phyloP scores from a whole-genome alignment of 768 basidiomycete species.

The Suillus luteus region DNA sequence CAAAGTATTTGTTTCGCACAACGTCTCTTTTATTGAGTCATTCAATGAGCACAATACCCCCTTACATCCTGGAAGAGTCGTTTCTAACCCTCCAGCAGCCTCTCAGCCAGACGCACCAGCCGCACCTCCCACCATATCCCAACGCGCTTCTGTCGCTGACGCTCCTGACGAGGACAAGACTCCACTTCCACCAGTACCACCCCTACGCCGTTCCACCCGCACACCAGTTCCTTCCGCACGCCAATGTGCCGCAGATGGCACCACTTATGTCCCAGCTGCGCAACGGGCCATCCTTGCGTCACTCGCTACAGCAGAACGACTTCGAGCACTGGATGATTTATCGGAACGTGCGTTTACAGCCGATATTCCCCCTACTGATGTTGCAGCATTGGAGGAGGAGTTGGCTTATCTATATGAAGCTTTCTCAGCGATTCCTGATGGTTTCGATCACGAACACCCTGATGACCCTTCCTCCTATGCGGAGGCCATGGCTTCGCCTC shows the following conservation, averaged over 20 bases:
- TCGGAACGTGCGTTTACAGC: too few relatives aligned
- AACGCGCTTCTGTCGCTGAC: too few relatives aligned
- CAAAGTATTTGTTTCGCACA: constrained; percentile 15
- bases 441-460: too few relatives aligned
- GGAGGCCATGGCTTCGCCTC: not conserved
- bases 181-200: too few relatives aligned
- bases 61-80: too few relatives aligned
- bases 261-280: not conserved
- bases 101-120: too few relatives aligned
- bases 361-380: too few relatives aligned
- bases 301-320: not conserved
- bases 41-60: not conserved
- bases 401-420: fast-evolving
- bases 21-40: constrained; percentile 26
- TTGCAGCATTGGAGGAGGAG: too few relatives aligned
- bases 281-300: not conserved
- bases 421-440: not conserved
- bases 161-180: too few relatives aligned
- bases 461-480: not conserved
- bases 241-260: not conserved
- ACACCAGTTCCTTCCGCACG: not conserved
- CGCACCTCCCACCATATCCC: too few relatives aligned
- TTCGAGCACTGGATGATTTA: too few relatives aligned
- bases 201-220: not conserved
- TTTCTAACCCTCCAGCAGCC: too few relatives aligned